Base-by-base conservation (phyloP, 306 rosid genomes). In the Trifolium dubium region DNA sequence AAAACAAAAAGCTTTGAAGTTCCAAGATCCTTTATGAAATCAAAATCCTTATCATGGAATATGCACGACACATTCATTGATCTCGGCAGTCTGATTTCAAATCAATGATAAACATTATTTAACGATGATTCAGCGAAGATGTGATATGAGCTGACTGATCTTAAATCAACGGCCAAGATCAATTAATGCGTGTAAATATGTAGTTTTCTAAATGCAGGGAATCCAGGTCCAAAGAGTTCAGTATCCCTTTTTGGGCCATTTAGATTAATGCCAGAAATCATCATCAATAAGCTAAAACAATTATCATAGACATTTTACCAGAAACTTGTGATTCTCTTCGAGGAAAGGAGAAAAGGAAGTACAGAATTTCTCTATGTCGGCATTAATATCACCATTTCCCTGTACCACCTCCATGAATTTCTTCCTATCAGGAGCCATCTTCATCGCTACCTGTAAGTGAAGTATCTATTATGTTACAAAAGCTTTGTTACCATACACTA, bases 381-480 rank as follows among this genome's bases (percentile, higher is more conserved):
- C 87, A 71, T 63, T 75, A 62, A 88, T 44, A 73, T 92, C 91
- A 55, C 96, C 96, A 2, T 79, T 69, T 68, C 99, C 92, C 30
- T 86, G 89, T 62, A 95, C 64, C 71, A 95, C 97, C 1, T 90
- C 98, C 96, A 95, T 92, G 86, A 95, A 95, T 86, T 92, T 95
- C 86, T 88, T 92, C 74, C 99, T 88, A 71, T 95, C 98, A 7
- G 99, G 99, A 72, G 99, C 99, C 19, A 95, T 92, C 88, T 92
- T 95, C 99, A 95, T 88, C 18, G 99, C 99, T 55, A 95, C 72
- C 99, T 95, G 82, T 65, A 80, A 64, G 43, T 64, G 28, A 56
- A 75, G 23, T 12, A 59, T 55, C 82, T 5, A 46, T 41, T 37
- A 77, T 19, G 72, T 28, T 46, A 64, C 29, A 61, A 41, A 64